phyloP scores from a whole-genome alignment of 2,329 filamentous ascomycete species.

The Xenoacremonium recifei region DNA sequence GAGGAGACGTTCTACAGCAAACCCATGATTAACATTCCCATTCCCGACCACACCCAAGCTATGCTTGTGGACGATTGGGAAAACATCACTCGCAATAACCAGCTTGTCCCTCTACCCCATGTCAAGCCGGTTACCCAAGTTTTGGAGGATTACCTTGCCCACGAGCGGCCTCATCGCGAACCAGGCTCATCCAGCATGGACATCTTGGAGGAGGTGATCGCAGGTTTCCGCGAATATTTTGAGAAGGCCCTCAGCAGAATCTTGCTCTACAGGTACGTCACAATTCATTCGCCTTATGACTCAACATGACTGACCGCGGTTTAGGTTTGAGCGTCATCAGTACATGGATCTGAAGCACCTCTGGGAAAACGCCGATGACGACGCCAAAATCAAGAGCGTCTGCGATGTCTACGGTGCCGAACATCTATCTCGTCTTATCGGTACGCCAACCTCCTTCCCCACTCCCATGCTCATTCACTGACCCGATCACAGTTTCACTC shows the following conservation, averaged over 20 bases:
- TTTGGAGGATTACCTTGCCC: conserved; percentile 74
- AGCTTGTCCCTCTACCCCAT: conserved; percentile 82
- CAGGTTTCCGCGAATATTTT: conserved; percentile 89
- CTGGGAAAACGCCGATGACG: conserved; percentile 61
- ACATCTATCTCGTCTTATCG: conserved; percentile 84
- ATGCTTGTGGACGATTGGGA: conserved; percentile 98
- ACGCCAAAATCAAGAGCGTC: conserved; percentile 67
- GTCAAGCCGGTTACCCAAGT: conserved; percentile 73
- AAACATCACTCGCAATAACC: conserved; percentile 92
- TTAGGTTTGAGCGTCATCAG: conserved; percentile 84
- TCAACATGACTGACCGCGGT: conserved; percentile 18
- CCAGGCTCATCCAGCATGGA: conserved; percentile 71
- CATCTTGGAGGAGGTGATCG: conserved; percentile 84
- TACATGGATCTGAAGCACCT: conserved; percentile 75
- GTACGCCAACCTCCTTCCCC: conserved; percentile 48
- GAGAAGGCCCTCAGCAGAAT: conserved; percentile 86
- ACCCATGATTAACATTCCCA: conserved; percentile 79
- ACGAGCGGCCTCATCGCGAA: conserved; percentile 65
- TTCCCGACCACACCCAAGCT: conserved; percentile 88
- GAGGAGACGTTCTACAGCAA: conserved; percentile 84
- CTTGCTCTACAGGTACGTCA: conserved; percentile 70
- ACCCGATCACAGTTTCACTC: conserved; percentile 66
- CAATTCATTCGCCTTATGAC: neutral
- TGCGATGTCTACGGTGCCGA: conserved; percentile 90
- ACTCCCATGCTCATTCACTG: neutral